Conservation (phyloP, 257 asterid species). For the Linaria vulgaris region DNA sequence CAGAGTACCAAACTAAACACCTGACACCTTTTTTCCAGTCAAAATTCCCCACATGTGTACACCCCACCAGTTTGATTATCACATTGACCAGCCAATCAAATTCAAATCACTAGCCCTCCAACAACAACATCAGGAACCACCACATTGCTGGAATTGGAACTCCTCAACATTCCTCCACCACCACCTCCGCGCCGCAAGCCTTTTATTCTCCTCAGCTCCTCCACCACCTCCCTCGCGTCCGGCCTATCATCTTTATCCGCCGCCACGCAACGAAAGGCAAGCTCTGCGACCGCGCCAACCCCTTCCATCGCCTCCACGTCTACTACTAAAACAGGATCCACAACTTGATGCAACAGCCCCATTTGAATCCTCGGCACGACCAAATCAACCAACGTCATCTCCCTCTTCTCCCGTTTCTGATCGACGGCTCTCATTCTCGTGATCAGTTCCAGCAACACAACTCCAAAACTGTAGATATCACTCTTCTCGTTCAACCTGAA, state of each 20-base stretch:
- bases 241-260: slow-evolving; percentile 88
- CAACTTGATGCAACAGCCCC: slow-evolving; percentile 85
- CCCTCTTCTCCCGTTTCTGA: slow-evolving; percentile 76
- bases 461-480: slow-evolving; percentile 91
- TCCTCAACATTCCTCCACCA: slow-evolving; percentile 42
- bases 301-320: slow-evolving; percentile 69
- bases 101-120: slow-evolving; percentile 38
- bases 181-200: slow-evolving; percentile 42
- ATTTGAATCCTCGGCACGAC: slow-evolving; percentile 84
- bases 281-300: slow-evolving; percentile 71
- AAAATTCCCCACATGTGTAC: slow-evolving; percentile 26
- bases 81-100: slow-evolving; percentile 4
- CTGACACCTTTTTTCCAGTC: slow-evolving; percentile 23
- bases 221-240: slow-evolving; percentile 77
- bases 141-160: slow-evolving; percentile 57
- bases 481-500: slow-evolving; percentile 88
- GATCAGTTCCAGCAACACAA: slow-evolving; percentile 71
- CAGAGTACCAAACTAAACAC: slow-evolving; percentile 27
- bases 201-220: slow-evolving; percentile 66
- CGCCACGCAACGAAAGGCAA: slow-evolving; percentile 86
- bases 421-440: slow-evolving; percentile 94
- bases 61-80: not conserved
- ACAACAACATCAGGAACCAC: slow-evolving; percentile 67
- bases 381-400: slow-evolving; percentile 82
- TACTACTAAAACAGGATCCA: slow-evolving; percentile 70